These are phyloP conservation scores for Hymenoscyphus fraxineus DNA, from an alignment of 2,329 filamentous ascomycete species.

Conservation along the genomic window DNA sequence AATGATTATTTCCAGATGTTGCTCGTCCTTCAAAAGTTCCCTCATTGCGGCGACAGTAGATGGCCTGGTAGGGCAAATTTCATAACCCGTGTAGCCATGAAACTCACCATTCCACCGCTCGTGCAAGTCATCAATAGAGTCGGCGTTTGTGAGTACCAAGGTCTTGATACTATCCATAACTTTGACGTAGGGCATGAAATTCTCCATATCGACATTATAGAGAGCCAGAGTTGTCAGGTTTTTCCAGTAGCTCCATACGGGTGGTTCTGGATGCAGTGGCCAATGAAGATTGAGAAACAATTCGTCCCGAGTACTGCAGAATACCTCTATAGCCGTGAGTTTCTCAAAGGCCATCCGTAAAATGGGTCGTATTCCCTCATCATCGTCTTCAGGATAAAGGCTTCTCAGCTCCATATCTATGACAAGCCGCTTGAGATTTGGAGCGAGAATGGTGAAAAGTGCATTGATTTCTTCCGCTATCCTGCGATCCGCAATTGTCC, in stretches of 20 bases:
- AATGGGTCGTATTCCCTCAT: constrained; percentile 34
- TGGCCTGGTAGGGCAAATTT: background rate
- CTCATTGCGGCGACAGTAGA: constrained; percentile 25
- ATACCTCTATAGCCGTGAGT: constrained; percentile 40
- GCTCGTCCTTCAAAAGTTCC: constrained; percentile 22
- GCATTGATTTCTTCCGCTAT: constrained; percentile 41
- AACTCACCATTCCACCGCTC: background rate
- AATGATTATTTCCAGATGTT: constrained; percentile 11
- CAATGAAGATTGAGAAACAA: background rate
- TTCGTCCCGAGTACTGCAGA: background rate
- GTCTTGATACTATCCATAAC: background rate
- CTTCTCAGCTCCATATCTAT: constrained; percentile 47
- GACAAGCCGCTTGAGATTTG: constrained; percentile 43
- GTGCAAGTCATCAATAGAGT: background rate
- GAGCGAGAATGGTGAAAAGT: constrained; percentile 41
- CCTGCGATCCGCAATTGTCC: background rate
- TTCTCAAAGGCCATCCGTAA: constrained; percentile 45
- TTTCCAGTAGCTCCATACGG: background rate
- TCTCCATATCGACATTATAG: background rate
- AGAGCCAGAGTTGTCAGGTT: background rate
- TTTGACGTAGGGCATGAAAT: background rate
- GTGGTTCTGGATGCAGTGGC: background rate
- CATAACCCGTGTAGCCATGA: background rate
- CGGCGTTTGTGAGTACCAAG: background rate
- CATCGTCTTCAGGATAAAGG: constrained; percentile 42